Conservation (phyloP, 2,329 filamentous ascomycete species). For the Claviceps arundinis region DNA sequence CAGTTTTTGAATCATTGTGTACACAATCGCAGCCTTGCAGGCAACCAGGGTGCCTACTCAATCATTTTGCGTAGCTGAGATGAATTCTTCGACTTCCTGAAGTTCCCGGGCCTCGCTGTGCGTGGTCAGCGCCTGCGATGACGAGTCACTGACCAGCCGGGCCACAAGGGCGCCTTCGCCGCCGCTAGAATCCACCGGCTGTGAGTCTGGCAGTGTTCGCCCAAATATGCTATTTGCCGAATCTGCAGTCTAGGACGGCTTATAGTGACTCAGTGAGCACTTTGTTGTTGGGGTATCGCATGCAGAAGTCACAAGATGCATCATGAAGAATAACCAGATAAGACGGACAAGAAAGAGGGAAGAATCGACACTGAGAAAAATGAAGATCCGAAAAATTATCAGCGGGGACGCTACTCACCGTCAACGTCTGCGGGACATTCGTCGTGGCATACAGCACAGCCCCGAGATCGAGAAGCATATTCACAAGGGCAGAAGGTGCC, state of each 20-base stretch:
- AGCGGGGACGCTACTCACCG: conserved; percentile 23
- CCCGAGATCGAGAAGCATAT: conserved; percentile 14
- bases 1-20: too few species aligned
- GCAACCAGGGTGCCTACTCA: too few species aligned
- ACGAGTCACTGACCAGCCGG: conserved; percentile 11
- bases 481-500: conserved; percentile 12
- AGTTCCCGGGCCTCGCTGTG: too few species aligned
- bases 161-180: conserved; percentile 13
- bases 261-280: too few species aligned
- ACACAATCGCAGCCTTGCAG: too few species aligned
- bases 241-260: conserved; percentile 12
- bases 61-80: too few species aligned
- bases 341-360: not conserved
- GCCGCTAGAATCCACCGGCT: conserved; percentile 12
- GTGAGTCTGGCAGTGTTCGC: conserved; percentile 11
- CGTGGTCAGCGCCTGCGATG: conserved; percentile 33
- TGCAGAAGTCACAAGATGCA: not conserved
- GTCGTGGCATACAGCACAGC: conserved; percentile 27
- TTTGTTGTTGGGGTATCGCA: too few species aligned
- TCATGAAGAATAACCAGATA: not conserved
- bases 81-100: too few species aligned
- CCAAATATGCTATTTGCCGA: conserved; percentile 26
- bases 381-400: not conserved
- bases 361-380: too few species aligned
- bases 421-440: conserved; percentile 48